Evolutionary conservation across 2,329 filamentous ascomycete species (phyloP), one percentile per base, ranked within the genome.

Genomic region (Pleurostoma richardsiae): DNA sequence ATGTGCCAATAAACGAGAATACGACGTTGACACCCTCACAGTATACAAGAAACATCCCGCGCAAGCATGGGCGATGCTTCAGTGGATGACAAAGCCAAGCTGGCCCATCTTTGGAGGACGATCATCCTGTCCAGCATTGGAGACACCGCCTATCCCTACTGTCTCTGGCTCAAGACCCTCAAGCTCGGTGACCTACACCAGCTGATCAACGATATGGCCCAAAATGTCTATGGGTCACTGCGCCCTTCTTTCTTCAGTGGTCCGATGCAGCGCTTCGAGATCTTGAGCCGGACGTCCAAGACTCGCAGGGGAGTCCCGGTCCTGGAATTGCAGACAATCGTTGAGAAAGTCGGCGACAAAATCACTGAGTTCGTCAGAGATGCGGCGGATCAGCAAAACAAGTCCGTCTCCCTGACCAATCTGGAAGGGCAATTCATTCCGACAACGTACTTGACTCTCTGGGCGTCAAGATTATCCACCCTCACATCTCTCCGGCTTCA

Each of bases 91-190:
- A 59, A 60, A 49, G 49, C 72, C 45, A 77, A 77, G 63, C 84
- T 80, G 76, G 78, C 80, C 2, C 72, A 78, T 5, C 62, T 87
- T 42, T 90, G 86, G 86, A 76, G 78, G 43, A 83, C 83, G 3
- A 79, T 89, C 53, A 77, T 86, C 48, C 67, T 82, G 6, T 89
- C 85, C 6, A 81, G 81, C 48, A 64, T 84, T 40, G 78, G 74
- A 28, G 65, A 70, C 52, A 87, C 85, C 0, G 66, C 80, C 19
- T 85, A 82, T 51, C 84, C 85, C 0, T 90, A 90, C 59, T 86
- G 80, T 56, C 72, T 79, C 36, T 88, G 86, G 62, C 77, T 89
- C 46, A 79, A 76, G 47, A 71, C 73, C 29, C 69, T 90, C 36
- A 79, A 85, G 53, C 72, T 89, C 7, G 71, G 79, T 45, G 80